These are phyloP conservation scores for Phytophthora aleatoria DNA, from an alignment of 352 stramenopile species.

Conservation along the genomic window DNA sequence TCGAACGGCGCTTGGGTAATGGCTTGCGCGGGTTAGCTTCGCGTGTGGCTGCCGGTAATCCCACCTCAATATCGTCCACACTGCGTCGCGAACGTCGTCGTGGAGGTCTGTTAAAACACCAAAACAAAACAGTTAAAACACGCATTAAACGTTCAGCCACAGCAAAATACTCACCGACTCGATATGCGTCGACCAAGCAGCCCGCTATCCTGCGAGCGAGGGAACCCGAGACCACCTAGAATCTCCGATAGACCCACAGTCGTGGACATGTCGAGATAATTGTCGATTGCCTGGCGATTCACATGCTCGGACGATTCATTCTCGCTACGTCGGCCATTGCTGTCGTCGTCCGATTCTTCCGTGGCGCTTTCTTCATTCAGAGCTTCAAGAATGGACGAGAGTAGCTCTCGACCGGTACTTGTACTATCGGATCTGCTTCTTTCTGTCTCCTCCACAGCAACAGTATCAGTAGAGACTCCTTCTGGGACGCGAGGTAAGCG, in stretches of 20 bases:
- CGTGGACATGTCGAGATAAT: slow-evolving; percentile 86
- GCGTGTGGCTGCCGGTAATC: slow-evolving; percentile 53
- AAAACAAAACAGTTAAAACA: neutral
- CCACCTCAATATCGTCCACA: slow-evolving; percentile 83
- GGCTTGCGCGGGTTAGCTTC: slow-evolving; percentile 54
- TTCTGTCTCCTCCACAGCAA: slow-evolving; percentile 16
- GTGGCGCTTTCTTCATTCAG: slow-evolving; percentile 34
- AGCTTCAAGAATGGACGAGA: slow-evolving; percentile 23
- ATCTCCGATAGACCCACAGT: slow-evolving; percentile 76
- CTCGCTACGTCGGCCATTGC: slow-evolving; percentile 31
- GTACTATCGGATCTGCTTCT: neutral
- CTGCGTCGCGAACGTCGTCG: slow-evolving; percentile 44
- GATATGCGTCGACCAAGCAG: slow-evolving; percentile 65
- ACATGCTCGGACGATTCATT: slow-evolving; percentile 54
- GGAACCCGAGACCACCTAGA: slow-evolving; percentile 61
- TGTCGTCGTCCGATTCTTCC: slow-evolving; percentile 40
- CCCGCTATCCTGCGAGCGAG: slow-evolving; percentile 50
- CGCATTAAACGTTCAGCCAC: neutral
- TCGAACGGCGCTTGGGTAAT: slow-evolving; percentile 69
- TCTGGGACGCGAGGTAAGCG: slow-evolving; percentile 19
- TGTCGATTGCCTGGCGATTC: slow-evolving; percentile 82
- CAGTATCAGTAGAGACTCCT: slow-evolving; percentile 5
- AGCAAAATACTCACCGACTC: slow-evolving; percentile 38
- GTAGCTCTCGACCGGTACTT: slow-evolving; percentile 14
- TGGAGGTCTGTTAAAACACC: slow-evolving; percentile 13